Evolutionary conservation across 1,284 basidiomycete species (phyloP).

Genomic region (Trichosporon ovoides): DNA sequence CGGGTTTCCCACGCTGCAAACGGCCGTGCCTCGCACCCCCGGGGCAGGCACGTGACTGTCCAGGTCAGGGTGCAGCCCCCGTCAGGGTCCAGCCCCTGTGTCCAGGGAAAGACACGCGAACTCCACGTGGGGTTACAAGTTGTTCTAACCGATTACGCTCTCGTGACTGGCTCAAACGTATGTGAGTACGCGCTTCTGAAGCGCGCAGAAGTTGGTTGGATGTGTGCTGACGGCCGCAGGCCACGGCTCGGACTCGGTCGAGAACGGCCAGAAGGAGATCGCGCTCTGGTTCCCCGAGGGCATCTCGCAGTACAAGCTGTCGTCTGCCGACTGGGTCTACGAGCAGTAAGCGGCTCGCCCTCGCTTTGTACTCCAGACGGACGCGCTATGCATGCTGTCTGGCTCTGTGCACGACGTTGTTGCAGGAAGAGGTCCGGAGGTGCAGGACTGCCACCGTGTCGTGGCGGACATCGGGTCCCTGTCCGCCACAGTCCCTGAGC

Average conservation of each 20-base stretch:
- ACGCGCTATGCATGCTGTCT: not conserved
- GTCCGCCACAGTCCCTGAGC: too few relatives aligned
- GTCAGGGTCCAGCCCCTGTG: too few relatives aligned
- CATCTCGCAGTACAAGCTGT: conserved; percentile 64
- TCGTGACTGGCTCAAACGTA: conserved; percentile 44
- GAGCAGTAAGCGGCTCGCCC: conserved; percentile 51
- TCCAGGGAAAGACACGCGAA: too few relatives aligned
- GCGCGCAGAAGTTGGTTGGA: conserved; percentile 26
- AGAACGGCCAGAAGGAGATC: conserved; percentile 62
- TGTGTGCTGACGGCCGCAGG: not conserved
- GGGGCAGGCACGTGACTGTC: too few relatives aligned
- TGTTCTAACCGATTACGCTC: conserved; percentile 76
- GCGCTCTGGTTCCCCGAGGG: conserved; percentile 60
- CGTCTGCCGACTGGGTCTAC: conserved; percentile 70
- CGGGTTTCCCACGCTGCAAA: too few relatives aligned
- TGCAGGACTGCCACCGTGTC: too few relatives aligned
- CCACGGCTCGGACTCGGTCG: conserved; percentile 79
- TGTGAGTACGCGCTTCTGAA: conserved; percentile 17
- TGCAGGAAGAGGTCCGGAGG: too few relatives aligned
- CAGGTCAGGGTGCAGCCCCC: too few relatives aligned
- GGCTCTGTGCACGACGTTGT: not conserved
- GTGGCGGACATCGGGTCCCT: too few relatives aligned
- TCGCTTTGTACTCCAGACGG: not conserved
- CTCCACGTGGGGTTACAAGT: too few relatives aligned
- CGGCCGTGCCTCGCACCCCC: too few relatives aligned